These are phyloP conservation scores for Crithidia thermophila DNA, from an alignment of 208 protist species.

Conservation along the genomic window DNA sequence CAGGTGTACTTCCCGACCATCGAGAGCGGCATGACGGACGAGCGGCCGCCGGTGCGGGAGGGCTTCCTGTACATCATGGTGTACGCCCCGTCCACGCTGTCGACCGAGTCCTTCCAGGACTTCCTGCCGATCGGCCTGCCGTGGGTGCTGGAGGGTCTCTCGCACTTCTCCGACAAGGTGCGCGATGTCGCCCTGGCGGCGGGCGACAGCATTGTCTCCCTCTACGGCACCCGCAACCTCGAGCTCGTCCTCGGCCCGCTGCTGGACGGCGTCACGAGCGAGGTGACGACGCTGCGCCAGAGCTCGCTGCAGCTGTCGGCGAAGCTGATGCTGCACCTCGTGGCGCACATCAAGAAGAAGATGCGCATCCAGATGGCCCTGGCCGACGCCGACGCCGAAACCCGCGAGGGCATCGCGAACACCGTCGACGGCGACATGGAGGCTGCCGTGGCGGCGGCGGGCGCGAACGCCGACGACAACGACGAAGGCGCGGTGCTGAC, in stretches of 20 bases:
- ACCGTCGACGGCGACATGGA: constrained; percentile 15
- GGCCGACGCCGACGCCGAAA: constrained; percentile 39
- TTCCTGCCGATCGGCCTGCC: constrained; percentile 85
- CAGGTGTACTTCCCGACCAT: constrained; percentile 69
- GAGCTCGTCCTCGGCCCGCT: constrained; percentile 83
- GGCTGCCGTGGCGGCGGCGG: neutral
- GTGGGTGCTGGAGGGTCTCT: constrained; percentile 90
- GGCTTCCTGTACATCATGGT: constrained; percentile 94
- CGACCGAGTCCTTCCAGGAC: constrained; percentile 63
- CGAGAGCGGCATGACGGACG: constrained; percentile 76
- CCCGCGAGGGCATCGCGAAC: constrained; percentile 30
- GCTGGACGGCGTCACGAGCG: constrained; percentile 76
- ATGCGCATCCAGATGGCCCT: constrained; percentile 77
- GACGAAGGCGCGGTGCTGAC: constrained; percentile 46
- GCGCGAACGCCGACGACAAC: constrained; percentile 5
- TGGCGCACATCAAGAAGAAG: constrained; percentile 84
- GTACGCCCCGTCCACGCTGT: constrained; percentile 87
- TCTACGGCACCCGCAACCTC: constrained; percentile 88
- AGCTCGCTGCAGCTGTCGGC: constrained; percentile 89
- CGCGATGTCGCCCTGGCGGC: constrained; percentile 86
- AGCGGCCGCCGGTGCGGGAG: constrained; percentile 85
- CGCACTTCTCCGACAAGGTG: constrained; percentile 91
- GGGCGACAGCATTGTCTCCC: constrained; percentile 89
- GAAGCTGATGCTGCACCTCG: constrained; percentile 91
- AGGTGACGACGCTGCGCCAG: constrained; percentile 85